Percentiles rank a stretch among this genome's conserved stretches.
phyloP scores from a whole-genome alignment of 208 protist genomes.

The Eutreptiella sp. region DNA sequence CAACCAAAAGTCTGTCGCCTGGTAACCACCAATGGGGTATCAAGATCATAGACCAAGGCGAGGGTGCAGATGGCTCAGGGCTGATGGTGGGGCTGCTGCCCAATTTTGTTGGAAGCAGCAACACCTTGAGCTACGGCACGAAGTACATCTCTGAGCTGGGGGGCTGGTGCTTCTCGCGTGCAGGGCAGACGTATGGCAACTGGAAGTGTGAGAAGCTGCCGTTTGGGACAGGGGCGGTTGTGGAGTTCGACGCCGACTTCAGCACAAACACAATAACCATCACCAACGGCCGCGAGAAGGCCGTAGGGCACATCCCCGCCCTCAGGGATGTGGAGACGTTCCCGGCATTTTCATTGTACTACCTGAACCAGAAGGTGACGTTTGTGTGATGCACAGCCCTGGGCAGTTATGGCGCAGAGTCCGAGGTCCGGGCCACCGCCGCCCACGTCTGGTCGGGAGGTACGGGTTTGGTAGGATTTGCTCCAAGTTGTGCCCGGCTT shows the following conservation, averaged over 20 bases:
- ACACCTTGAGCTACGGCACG: slow-evolving; percentile 57
- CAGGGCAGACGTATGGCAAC: slow-evolving; percentile 68
- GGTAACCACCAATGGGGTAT: slow-evolving; percentile 73
- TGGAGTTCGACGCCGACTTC: slow-evolving; percentile 79
- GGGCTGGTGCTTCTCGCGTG: slow-evolving; percentile 74
- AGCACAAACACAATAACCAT: slow-evolving; percentile 60
- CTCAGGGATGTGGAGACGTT: slow-evolving; percentile 57
- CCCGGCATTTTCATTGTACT: slow-evolving; percentile 79
- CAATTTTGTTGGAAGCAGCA: too few species aligned
- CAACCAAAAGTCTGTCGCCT: slow-evolving; percentile 52
- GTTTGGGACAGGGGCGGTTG: slow-evolving; percentile 72
- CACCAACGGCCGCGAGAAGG: slow-evolving; percentile 63
- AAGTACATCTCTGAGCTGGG: slow-evolving; percentile 81
- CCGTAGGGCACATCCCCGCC: slow-evolving; percentile 57
- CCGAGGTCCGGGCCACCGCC: too few species aligned
- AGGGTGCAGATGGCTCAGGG: slow-evolving; percentile 69
- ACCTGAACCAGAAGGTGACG: slow-evolving; percentile 74
- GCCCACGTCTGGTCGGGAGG: too few species aligned
- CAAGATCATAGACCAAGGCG: slow-evolving; percentile 72
- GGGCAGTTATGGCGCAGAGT: too few species aligned
- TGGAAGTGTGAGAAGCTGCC: slow-evolving; percentile 75
- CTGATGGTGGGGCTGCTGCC: slow-evolving; percentile 79
- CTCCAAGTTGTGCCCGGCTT: too few species aligned
- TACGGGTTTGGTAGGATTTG: too few species aligned
- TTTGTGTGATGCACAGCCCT: too few species aligned